These are phyloP conservation scores for Aurantiochytrium sp. DNA, from an alignment of 108 stramenopile species.

Conservation along the genomic window DNA sequence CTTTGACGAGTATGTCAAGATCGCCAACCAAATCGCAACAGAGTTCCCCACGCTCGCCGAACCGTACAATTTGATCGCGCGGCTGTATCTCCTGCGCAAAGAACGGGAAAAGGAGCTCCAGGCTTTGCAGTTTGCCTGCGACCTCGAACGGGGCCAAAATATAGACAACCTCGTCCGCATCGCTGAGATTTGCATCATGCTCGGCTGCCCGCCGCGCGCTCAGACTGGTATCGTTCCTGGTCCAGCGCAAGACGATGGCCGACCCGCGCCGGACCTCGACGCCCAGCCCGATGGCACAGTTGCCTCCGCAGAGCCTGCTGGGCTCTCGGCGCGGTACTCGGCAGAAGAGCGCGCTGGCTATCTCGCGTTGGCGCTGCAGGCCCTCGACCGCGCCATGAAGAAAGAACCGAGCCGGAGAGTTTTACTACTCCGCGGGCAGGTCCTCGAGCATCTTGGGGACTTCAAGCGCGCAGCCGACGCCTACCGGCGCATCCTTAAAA, in stretches of 20 bases:
- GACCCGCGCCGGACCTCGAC: neutral
- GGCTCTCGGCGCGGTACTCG: neutral
- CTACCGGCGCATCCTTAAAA: neutral
- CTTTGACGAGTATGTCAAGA: neutral
- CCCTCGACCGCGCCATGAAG: neutral
- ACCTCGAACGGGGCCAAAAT: neutral
- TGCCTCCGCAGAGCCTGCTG: too few species aligned
- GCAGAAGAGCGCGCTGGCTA: neutral
- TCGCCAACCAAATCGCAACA: neutral
- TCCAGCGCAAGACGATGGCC: neutral
- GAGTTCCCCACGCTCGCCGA: neutral
- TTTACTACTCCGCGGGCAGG: neutral
- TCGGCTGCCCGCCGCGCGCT: neutral
- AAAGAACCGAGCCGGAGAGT: neutral
- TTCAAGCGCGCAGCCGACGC: neutral
- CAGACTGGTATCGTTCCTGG: neutral
- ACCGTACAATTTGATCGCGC: neutral
- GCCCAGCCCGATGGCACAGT: neutral
- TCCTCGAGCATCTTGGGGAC: slow-evolving; percentile 22
- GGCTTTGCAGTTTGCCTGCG: slow-evolving; percentile 4
- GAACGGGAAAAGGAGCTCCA: slow-evolving; percentile 6
- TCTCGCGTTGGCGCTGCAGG: neutral
- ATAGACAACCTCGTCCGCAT: neutral
- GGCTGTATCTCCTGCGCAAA: neutral
- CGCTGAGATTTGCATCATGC: neutral